Base-by-base conservation (phyloP, 106 monocot species). In the Platanthera guangdongensis region DNA sequence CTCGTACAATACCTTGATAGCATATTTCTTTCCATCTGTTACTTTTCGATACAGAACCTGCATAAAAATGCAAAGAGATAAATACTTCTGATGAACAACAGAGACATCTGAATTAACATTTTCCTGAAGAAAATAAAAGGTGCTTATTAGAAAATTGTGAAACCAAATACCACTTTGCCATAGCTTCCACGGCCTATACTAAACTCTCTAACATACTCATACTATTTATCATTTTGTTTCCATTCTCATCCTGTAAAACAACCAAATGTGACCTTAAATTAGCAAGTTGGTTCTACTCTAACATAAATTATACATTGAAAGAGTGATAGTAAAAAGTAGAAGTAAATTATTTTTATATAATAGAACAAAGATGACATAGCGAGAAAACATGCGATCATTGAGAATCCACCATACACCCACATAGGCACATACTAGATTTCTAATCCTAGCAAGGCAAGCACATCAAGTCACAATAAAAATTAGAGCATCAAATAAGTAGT, bases 131-230 rank as follows among this genome's bases (percentile, higher is more conserved):
- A 74, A 74, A 25, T 46, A 49, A 47, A 8, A 51, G 60, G 10
- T 59, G 8, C 59, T 59, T 8, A 65, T 8, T 10, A 74, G 32
- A 32, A 46, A 65, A 51, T 16, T 15, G 21, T 67, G 19, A 53
- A 50, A 22, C 53, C 50, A 57, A 50, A 14, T 85, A 85, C 85
- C 78, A 85, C 85, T 81, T 85, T 85, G 6, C 85, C 85, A 81
- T 85, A 85, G 78, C 85, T 85, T 79, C 85, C 85, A 68, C 78
- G 72, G 13, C 85, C 85, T 75, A 85, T 85, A 52, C 39, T 81
- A 82, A 46, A 57, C 39, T 78, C 85, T 79, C 78, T 78, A 70
- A 82, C 78, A 85, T 85, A 85, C 50, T 85, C 85, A 76, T n/a
- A n/a, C n/a, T n/a, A n/a, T 85, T 85, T 47, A 81, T 72, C 81